These are phyloP conservation scores for Flaveria ramosissima DNA, from an alignment of 129 eudicot genomes.

Conservation along the genomic window DNA sequence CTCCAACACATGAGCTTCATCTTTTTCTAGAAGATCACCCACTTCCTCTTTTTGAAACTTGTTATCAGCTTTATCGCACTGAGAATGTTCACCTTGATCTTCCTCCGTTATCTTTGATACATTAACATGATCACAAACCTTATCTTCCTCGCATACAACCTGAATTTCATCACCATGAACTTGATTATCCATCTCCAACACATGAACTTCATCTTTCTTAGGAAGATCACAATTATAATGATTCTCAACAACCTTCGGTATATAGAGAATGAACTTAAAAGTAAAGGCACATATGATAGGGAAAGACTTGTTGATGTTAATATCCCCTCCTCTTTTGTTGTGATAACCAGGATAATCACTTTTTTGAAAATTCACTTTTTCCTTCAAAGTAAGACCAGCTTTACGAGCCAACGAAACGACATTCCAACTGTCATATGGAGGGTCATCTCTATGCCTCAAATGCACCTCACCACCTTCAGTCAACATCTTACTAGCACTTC, in stretches of 20 bases:
- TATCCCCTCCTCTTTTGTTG: conserved; percentile 48
- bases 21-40: too few species aligned
- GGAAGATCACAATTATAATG: background rate
- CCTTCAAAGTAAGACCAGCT: conserved; percentile 34
- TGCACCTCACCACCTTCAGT: conserved; percentile 52
- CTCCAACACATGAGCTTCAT: background rate
- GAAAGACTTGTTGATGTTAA: conserved; percentile 35
- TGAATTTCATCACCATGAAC: conserved; percentile 3
- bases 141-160: background rate
- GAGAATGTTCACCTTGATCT: background rate
- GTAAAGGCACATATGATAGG: conserved; percentile 43
- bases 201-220: background rate
- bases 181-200: background rate
- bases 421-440: conserved; percentile 45
- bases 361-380: conserved; percentile 25
- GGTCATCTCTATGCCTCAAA: conserved; percentile 48
- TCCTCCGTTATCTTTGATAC: background rate
- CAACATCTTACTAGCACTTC: conserved; percentile 45
- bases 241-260: background rate
- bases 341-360: conserved; percentile 44
- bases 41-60: too few species aligned
- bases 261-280: conserved; percentile 36
- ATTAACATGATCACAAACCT: background rate
- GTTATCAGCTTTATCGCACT: background rate
- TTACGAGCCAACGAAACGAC: conserved; percentile 40